These are phyloP conservation scores for Dysphania ambrosioides DNA, from an alignment of 148 eudicot species.

Conservation along the genomic window DNA sequence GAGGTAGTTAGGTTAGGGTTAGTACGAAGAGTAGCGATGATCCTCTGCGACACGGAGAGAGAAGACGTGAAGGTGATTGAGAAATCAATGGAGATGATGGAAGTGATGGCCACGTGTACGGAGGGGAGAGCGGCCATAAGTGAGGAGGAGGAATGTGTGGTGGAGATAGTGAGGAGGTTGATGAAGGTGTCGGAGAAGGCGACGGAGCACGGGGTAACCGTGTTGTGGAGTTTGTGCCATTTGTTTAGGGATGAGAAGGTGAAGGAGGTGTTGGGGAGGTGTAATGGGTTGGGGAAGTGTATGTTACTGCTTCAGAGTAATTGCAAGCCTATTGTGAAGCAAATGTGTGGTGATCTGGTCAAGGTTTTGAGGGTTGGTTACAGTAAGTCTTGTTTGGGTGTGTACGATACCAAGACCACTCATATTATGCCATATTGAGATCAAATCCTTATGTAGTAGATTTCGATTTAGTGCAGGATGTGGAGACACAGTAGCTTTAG, in stretches of 20 bases:
- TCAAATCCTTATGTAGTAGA: background rate
- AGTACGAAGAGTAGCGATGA: constrained; percentile 32
- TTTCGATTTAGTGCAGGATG: background rate
- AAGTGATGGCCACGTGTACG: constrained; percentile 43
- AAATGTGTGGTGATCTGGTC: constrained; percentile 66
- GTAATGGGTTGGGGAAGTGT: constrained; percentile 59
- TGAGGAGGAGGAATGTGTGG: constrained; percentile 41
- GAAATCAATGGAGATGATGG: constrained; percentile 40
- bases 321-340: constrained; percentile 44
- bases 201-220: constrained; percentile 67
- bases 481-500: background rate
- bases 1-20: constrained; percentile 46
- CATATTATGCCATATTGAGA: constrained; percentile 54
- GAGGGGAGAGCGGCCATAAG: constrained; percentile 56
- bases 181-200: constrained; percentile 58
- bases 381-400: constrained; percentile 51
- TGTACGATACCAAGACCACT: constrained; percentile 64
- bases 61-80: constrained; percentile 17
- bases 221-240: constrained; percentile 72
- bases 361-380: constrained; percentile 58
- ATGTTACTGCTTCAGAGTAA: constrained; percentile 77
- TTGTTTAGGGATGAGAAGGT: constrained; percentile 48
- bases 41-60: constrained; percentile 33
- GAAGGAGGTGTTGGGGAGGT: constrained; percentile 34
- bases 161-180: constrained; percentile 39